Conservation (phyloP, 371 early-diverging fungal genomes). For the Amoeboaphelidium occidentale region DNA sequence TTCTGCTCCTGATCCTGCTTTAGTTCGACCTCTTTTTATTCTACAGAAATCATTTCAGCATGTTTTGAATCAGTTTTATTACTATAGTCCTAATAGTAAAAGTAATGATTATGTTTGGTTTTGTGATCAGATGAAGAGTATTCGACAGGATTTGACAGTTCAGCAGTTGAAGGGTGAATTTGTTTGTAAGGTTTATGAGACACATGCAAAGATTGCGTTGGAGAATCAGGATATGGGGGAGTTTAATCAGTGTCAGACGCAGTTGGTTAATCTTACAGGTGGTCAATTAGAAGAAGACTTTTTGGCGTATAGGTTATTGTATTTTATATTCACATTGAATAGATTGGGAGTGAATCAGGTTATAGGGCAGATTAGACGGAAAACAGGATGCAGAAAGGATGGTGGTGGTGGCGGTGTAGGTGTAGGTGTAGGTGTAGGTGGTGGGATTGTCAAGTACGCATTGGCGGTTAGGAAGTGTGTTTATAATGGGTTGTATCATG, state of each 20-base stretch:
- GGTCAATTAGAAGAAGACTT: conserved; percentile 63
- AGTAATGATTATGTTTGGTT: conserved; percentile 42
- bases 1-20: conserved; percentile 63
- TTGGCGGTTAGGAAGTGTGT: conserved; percentile 50
- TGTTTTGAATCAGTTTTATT: not conserved
- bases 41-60: conserved; percentile 31
- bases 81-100: not conserved
- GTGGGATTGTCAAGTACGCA: conserved; percentile 43
- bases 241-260: conserved; percentile 87
- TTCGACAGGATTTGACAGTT: conserved; percentile 87
- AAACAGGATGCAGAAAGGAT: not conserved
- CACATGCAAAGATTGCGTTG: conserved; percentile 73
- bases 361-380: not conserved
- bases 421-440: too few species aligned
- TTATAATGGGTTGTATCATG: conserved; percentile 49
- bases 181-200: conserved; percentile 78
- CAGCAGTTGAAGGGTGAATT: conserved; percentile 75
- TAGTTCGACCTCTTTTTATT: conserved; percentile 56
- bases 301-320: conserved; percentile 61
- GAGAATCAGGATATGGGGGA: conserved; percentile 85
- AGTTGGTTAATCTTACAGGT: conserved; percentile 33
- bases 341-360: conserved; percentile 12
- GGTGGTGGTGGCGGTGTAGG: not conserved
- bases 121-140: conserved; percentile 79
- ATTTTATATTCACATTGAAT: conserved; percentile 62